phyloP scores from a whole-genome alignment of 2,329 filamentous ascomycete species.

The Claviceps sp. region DNA sequence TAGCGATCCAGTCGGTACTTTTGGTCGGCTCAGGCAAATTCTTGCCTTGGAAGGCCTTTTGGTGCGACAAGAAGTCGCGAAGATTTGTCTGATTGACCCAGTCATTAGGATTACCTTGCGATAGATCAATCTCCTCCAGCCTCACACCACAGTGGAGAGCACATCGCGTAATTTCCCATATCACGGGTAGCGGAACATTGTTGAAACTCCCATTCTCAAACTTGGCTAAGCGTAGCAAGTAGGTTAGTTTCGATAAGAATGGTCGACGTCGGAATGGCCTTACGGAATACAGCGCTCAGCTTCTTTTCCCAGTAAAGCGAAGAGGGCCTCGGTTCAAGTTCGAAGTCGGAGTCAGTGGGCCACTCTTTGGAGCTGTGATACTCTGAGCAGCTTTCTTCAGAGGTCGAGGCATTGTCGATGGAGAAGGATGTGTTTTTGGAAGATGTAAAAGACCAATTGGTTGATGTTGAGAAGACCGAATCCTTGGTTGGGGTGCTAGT shows the following conservation, averaged over 20 bases:
- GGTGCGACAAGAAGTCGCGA: slow-evolving; percentile 24
- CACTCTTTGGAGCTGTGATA: slow-evolving; percentile 12
- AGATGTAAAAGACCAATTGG: background rate
- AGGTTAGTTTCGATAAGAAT: background rate
- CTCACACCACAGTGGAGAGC: slow-evolving; percentile 31
- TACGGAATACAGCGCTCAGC: slow-evolving; percentile 27
- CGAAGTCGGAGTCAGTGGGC: slow-evolving; percentile 1
- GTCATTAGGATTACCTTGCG: slow-evolving; percentile 16
- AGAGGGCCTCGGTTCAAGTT: background rate
- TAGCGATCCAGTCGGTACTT: slow-evolving; percentile 31
- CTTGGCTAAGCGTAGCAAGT: slow-evolving; percentile 15
- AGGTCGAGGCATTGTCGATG: background rate
- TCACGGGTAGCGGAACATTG: slow-evolving; percentile 31
- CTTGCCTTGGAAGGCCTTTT: slow-evolving; percentile 29
- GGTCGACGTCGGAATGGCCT: slow-evolving; percentile 9
- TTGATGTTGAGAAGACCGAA: background rate
- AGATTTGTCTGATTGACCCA: slow-evolving; percentile 33
- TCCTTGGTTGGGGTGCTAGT: background rate
- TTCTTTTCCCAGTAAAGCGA: slow-evolving; percentile 12
- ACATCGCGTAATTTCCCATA: slow-evolving; percentile 39
- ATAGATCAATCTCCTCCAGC: slow-evolving; percentile 19
- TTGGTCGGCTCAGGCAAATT: slow-evolving; percentile 33
- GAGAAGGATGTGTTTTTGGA: slow-evolving; percentile 5
- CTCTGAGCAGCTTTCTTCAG: background rate
- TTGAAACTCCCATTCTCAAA: slow-evolving; percentile 25